Percentiles rank a stretch among this genome's conserved stretches.
Conservation (phyloP, 257 asterid genomes). For the Jaltomata sinuosa region DNA sequence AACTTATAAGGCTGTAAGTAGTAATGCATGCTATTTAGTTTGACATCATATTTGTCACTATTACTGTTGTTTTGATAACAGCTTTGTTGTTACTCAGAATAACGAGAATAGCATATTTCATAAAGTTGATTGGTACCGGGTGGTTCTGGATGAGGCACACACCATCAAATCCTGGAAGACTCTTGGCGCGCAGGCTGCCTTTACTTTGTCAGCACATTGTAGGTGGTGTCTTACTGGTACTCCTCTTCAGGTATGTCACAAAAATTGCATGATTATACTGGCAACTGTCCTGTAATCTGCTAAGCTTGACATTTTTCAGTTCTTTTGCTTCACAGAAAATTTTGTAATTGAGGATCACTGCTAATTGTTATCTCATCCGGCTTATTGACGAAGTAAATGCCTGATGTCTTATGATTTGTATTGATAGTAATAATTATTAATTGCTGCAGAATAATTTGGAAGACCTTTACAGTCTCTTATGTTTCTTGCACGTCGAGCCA, state of each 20-base stretch:
- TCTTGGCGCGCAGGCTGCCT: conserved; percentile 70
- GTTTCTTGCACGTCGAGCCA: conserved; percentile 90
- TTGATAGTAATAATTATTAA: not conserved
- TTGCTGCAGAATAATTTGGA: conserved; percentile 70
- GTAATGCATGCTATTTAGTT: not conserved
- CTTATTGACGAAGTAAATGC: not conserved
- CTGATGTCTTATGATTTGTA: not conserved
- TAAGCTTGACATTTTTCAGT: not conserved
- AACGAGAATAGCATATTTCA: conserved; percentile 52
- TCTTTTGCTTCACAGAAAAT: not conserved
- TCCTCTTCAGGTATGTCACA: conserved; percentile 64
- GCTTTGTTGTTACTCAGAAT: conserved; percentile 27
- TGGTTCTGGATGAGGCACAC: conserved; percentile 89
- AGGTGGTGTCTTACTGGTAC: conserved; percentile 94
- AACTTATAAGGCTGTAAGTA: conserved; percentile 56
- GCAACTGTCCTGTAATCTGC: not conserved
- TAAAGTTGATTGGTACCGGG: conserved; percentile 74
- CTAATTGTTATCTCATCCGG: not conserved
- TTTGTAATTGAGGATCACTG: not conserved
- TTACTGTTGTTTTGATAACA: not conserved
- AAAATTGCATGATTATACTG: not conserved
- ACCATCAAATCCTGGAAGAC: conserved; percentile 66
- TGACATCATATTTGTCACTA: not conserved
- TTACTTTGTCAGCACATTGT: conserved; percentile 55
- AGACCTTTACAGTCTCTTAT: conserved; percentile 69